Conservation (phyloP, 129 eudicot species). For the Flaveria sonorensis region DNA sequence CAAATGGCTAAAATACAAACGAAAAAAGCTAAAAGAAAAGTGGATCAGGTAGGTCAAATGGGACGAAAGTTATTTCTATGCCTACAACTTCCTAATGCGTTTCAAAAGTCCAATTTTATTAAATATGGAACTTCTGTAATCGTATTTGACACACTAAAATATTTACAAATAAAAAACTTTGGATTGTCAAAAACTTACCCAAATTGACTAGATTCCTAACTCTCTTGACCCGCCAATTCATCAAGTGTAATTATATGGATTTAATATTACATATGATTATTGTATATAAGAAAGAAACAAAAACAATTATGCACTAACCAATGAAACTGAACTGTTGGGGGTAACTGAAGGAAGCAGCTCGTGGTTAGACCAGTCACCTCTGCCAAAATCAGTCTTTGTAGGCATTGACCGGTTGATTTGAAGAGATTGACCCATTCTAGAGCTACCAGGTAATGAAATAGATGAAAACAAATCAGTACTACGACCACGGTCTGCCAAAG, state of each 20-base stretch:
- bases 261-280: neutral
- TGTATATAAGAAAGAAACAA: constrained; percentile 2
- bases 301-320: constrained; percentile 37
- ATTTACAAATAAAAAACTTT: neutral
- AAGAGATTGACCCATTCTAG: constrained; percentile 36
- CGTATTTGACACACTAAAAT: neutral
- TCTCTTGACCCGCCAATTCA: neutral
- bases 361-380: constrained; percentile 51
- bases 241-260: neutral
- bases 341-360: constrained; percentile 34
- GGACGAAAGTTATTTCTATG: neutral
- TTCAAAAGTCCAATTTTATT: neutral
- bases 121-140: neutral
- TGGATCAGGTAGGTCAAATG: neutral
- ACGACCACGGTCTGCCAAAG: constrained; percentile 49
- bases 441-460: constrained; percentile 36
- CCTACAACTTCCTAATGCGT: neutral
- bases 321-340: constrained; percentile 40
- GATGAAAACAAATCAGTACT: constrained; percentile 39
- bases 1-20: neutral
- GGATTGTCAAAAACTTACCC: neutral
- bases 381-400: constrained; percentile 42
- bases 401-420: constrained; percentile 38
- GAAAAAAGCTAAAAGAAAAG: neutral
- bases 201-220: neutral